A percentile compares a stretch with the other conserved stretches of the same genome.
These are phyloP conservation scores for Conticribra weissflogii DNA, from an alignment of 108 stramenopile species.

Conservation along the genomic window DNA sequence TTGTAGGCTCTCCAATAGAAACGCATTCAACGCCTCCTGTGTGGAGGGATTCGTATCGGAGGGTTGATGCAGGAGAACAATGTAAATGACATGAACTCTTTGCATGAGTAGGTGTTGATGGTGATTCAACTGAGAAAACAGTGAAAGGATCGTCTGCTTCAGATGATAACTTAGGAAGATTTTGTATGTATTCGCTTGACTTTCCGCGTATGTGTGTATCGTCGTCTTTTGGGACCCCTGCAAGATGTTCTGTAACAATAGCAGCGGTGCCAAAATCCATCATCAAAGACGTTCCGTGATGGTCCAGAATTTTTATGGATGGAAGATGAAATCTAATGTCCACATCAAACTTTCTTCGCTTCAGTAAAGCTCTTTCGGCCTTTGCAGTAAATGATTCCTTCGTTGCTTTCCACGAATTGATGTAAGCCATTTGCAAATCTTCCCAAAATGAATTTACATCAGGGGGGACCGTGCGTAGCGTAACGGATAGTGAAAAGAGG, in stretches of 20 bases:
- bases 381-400: conserved; percentile 43
- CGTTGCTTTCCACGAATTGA: conserved; percentile 53
- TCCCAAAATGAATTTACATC: conserved; percentile 56
- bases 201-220: too few relatives aligned
- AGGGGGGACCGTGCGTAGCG: neutral
- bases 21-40: neutral
- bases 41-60: conserved; percentile 1
- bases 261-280: conserved; percentile 58
- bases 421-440: conserved; percentile 49
- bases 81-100: too few relatives aligned
- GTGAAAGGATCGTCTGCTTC: too few relatives aligned
- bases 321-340: conserved; percentile 56
- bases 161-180: too few relatives aligned
- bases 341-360: conserved; percentile 59
- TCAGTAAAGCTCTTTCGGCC: conserved; percentile 36
- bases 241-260: conserved; percentile 57
- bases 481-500: conserved; percentile 20
- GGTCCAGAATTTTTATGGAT: conserved; percentile 44
- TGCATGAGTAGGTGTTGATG: too few relatives aligned
- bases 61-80: too few relatives aligned
- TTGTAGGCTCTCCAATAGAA: neutral
- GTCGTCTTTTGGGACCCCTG: conserved; percentile 22
- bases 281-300: conserved; percentile 24
- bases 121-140: too few relatives aligned
- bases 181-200: too few relatives aligned